Percentiles rank a stretch among this genome's conserved stretches.
Evolutionary conservation across 257 asterid genomes (phyloP).

Genomic region (Rubia yunnanensis): DNA sequence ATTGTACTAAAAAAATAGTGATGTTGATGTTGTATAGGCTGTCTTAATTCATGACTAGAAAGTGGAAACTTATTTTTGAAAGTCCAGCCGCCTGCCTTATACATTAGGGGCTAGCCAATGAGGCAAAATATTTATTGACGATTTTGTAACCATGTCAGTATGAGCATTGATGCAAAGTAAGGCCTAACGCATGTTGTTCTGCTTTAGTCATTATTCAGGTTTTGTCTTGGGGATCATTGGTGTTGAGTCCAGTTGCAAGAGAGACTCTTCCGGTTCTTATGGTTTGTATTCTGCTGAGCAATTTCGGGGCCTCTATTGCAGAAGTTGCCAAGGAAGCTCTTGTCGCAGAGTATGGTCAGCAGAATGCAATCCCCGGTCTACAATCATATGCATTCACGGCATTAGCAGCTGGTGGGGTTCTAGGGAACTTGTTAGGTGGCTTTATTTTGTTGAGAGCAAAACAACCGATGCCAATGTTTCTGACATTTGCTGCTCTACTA

Average conservation of each 20-base stretch:
- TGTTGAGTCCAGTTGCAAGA: constrained; percentile 53
- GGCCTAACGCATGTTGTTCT: neutral
- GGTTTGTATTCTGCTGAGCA: constrained; percentile 60
- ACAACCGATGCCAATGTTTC: constrained; percentile 60
- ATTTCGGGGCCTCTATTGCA: constrained; percentile 74
- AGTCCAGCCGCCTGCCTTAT: neutral
- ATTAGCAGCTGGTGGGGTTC: constrained; percentile 63
- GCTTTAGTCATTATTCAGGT: constrained; percentile 67
- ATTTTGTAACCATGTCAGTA: neutral
- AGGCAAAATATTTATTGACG: neutral
- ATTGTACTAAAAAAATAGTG: neutral
- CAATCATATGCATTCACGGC: constrained; percentile 88
- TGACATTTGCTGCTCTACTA: constrained; percentile 51
- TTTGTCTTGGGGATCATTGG: constrained; percentile 73
- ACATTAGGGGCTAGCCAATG: neutral
- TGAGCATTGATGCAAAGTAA: neutral
- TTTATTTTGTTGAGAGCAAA: constrained; percentile 46
- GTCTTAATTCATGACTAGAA: neutral
- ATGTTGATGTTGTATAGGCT: neutral
- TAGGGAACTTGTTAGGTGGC: constrained; percentile 79
- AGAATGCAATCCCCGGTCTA: constrained; percentile 43
- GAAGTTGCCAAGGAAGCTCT: constrained; percentile 91
- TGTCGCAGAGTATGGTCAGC: constrained; percentile 67
- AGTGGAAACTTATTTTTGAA: too few species aligned
- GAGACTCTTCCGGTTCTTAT: constrained; percentile 46